phyloP scores from a whole-genome alignment of 805 yeast species.

The Cyberlindnera maclurae region DNA sequence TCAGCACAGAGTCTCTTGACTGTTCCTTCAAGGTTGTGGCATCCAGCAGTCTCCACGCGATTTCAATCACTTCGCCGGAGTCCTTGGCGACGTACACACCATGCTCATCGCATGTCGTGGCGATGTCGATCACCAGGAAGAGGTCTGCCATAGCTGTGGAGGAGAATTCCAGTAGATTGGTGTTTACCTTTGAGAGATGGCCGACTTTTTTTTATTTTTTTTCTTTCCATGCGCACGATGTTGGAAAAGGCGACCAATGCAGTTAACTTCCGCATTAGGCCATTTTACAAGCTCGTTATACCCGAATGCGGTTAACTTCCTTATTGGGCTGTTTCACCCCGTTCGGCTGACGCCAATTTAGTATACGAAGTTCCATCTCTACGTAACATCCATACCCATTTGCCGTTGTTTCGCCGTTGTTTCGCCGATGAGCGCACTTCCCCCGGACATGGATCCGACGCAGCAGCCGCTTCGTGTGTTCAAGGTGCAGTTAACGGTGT shows the following conservation, averaged over 20 bases:
- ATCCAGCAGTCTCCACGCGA: slow-evolving; percentile 62
- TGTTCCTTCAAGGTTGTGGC: slow-evolving; percentile 39
- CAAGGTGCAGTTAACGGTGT: slow-evolving; percentile 75
- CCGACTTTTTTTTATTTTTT: neutral
- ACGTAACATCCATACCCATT: too few relatives aligned
- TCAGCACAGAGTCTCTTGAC: slow-evolving; percentile 38
- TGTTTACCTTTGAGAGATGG: too few relatives aligned
- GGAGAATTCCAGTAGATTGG: too few relatives aligned
- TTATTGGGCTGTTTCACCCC: too few relatives aligned
- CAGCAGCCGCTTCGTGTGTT: slow-evolving; percentile 45
- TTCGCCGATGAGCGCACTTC: slow-evolving; percentile 24
- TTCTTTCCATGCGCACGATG: neutral
- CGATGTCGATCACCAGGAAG: slow-evolving; percentile 53
- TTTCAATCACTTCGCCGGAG: slow-evolving; percentile 57
- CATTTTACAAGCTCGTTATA: too few relatives aligned
- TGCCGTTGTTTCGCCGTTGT: too few relatives aligned
- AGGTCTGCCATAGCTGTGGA: slow-evolving; percentile 30
- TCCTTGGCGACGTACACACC: slow-evolving; percentile 55
- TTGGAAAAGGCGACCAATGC: too few relatives aligned
- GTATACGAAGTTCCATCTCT: too few relatives aligned
- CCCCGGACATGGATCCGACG: slow-evolving; percentile 26
- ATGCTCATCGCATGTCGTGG: slow-evolving; percentile 63
- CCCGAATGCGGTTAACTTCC: too few relatives aligned
- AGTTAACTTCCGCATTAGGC: too few relatives aligned
- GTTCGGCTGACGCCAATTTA: too few relatives aligned